A percentile compares a stretch with the other conserved stretches of the same genome.
These are phyloP conservation scores for Scheffersomyces insectosa DNA, from an alignment of 1,139 yeast genomes.

Conservation along the genomic window DNA sequence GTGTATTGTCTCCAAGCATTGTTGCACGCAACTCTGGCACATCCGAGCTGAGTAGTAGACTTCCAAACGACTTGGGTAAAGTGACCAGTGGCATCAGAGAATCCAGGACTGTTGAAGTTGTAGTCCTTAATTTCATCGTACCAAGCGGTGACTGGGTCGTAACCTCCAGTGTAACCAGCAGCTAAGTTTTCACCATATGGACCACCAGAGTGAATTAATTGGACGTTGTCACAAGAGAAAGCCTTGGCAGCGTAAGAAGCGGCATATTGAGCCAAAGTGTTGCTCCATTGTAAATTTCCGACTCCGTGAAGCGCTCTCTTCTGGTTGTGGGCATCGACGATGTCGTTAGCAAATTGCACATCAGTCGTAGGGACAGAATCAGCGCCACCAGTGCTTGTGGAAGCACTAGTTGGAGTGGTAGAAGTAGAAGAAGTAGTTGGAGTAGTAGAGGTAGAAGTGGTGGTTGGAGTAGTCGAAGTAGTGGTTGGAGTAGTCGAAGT, in stretches of 20 bases:
- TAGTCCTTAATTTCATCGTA: constrained; percentile 59
- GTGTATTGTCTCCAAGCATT: constrained; percentile 54
- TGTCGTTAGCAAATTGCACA: constrained; percentile 12
- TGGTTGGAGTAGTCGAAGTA: constrained; percentile 5
- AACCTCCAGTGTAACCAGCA: constrained; percentile 48
- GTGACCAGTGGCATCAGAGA: constrained; percentile 53
- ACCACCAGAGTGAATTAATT: constrained; percentile 51
- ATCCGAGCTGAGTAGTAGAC: constrained; percentile 54
- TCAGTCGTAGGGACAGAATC: not conserved
- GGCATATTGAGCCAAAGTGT: constrained; percentile 48
- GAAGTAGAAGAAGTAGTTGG: constrained; percentile 7
- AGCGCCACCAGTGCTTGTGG: constrained; percentile 3
- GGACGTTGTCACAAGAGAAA: constrained; percentile 55
- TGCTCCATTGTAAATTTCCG: constrained; percentile 49
- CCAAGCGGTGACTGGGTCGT: constrained; percentile 63
- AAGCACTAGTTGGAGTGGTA: constrained; percentile 5
- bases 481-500: constrained; percentile 7
- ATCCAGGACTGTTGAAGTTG: constrained; percentile 47
- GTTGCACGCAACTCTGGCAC: constrained; percentile 57
- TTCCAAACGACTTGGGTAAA: constrained; percentile 76
- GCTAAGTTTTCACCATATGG: constrained; percentile 65
- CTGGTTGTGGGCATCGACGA: constrained; percentile 51
- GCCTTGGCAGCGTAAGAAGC: constrained; percentile 41
- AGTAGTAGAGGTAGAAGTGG: constrained; percentile 7
- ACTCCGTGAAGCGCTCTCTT: constrained; percentile 58